phyloP scores from a whole-genome alignment of 371 early-diverging fungal genomes.

The Mucor saturninus region DNA sequence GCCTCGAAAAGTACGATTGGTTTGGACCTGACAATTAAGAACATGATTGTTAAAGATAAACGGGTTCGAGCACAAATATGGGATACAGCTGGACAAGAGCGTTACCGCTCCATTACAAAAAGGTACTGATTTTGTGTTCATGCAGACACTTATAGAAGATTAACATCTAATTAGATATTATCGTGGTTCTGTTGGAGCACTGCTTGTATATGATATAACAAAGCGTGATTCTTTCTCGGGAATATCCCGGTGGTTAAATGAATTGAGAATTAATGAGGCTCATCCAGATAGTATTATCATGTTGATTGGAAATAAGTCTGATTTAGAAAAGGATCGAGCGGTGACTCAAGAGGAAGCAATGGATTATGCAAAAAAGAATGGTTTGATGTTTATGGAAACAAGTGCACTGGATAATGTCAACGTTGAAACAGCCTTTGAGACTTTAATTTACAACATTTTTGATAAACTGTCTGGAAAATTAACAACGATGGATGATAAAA shows the following conservation, averaged over 20 bases:
- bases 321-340: conserved; percentile 75
- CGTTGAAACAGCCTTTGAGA: conserved; percentile 73
- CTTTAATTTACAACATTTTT: conserved; percentile 19
- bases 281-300: conserved; percentile 88
- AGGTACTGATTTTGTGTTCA: conserved; percentile 26
- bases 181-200: conserved; percentile 40
- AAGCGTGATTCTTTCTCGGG: conserved; percentile 43
- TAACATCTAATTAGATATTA: conserved; percentile 26
- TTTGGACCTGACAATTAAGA: conserved; percentile 83
- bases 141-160: too few species aligned
- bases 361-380: conserved; percentile 76
- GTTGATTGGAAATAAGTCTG: conserved; percentile 98
- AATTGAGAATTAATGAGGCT: conserved; percentile 85
- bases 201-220: conserved; percentile 56
- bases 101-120: conserved; percentile 71
- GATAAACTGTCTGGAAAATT: conserved; percentile 24
- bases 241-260: conserved; percentile 75
- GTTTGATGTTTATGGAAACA: conserved; percentile 87
- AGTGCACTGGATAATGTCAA: conserved; percentile 87
- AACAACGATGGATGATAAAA: conserved; percentile 27
- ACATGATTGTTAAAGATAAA: conserved; percentile 23
- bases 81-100: conserved; percentile 83
- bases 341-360: conserved; percentile 83
- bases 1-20: conserved; percentile 98
- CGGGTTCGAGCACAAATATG: conserved; percentile 72